These are phyloP conservation scores for Cyanidium caldarium DNA, from an alignment of 23 red algal species.

Conservation along the genomic window DNA sequence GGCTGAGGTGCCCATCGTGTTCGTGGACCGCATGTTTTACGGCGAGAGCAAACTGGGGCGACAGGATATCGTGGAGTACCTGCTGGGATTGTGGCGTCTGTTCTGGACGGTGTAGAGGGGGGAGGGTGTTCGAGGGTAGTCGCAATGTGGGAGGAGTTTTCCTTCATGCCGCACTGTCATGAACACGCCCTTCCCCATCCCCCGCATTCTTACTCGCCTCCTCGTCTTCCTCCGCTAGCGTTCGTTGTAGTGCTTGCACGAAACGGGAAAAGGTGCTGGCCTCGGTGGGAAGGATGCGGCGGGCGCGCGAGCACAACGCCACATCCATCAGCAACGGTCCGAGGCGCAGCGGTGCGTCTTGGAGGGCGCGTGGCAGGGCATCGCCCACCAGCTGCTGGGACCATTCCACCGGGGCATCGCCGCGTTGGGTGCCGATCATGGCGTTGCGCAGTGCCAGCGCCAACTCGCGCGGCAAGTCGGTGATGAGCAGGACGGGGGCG, in stretches of 20 bases:
- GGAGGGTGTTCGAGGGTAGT: too few relatives aligned
- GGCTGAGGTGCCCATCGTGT: slow-evolving; percentile 87
- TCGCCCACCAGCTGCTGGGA: background rate
- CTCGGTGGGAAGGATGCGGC: background rate
- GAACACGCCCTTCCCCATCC: too few relatives aligned
- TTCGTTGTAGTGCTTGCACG: background rate
- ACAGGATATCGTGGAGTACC: slow-evolving; percentile 65
- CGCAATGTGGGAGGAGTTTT: too few relatives aligned
- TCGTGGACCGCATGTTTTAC: slow-evolving; percentile 79
- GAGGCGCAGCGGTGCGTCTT: background rate
- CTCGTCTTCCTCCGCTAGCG: too few relatives aligned
- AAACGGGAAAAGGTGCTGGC: background rate
- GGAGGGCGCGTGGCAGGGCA: background rate
- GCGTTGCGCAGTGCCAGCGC: background rate
- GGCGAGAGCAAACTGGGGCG: slow-evolving; percentile 71
- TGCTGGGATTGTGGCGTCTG: slow-evolving; percentile 49
- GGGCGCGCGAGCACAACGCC: background rate
- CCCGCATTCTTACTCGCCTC: too few relatives aligned
- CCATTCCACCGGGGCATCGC: background rate
- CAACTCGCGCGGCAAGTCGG: background rate
- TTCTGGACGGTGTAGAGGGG: slow-evolving; percentile 16
- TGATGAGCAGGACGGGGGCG: background rate
- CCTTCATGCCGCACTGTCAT: too few relatives aligned
- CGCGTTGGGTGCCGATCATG: background rate
- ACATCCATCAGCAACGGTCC: background rate